Evolutionary conservation across 306 rosid species (phyloP), one percentile per base, ranked within the genome.

Genomic region (Acmispon strigosus): DNA sequence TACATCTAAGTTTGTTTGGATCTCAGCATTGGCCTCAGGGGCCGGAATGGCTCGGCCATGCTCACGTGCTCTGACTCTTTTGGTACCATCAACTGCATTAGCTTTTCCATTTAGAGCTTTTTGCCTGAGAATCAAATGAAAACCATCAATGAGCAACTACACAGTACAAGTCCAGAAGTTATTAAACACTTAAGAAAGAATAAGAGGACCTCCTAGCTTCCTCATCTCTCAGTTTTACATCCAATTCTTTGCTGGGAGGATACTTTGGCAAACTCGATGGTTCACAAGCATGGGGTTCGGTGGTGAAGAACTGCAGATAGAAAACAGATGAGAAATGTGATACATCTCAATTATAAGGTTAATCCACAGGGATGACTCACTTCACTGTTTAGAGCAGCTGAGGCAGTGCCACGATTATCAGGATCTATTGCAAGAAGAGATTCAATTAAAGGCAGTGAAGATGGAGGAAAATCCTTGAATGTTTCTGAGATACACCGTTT

Each of bases 1-100:
- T 86, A 94, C 99, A 72, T 94, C 99, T 76, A 94, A 80, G 87
- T 94, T 94, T 69, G 87, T 81, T 86, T 87, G 97, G 71, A 77
- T 79, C 79, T 94, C 99, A 22, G 99, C 99, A 72, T 94, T 94
- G 62, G 99, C 99, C 86, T 91, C 99, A 8, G 99, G 99, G 68
- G 86, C 92, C 0, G 99, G 97, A 78, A 91, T 47, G 54, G 99
- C 96, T 59, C 95, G 88, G 55, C 95, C 81, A 20, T 86, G 91
- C 20, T 94, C 97, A n/a, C 96, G 96, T 70, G 75, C 73, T 79
- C 85, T 84, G 60, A 76, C 89, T 76, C 75, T 91, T 79, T 85
- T 87, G 13, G 66, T 81, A 57, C 91, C 91, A 73, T 94, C 98
- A 48, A 67, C 82, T 3, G 81, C 90, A 75, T 68, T 79, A 68